Percentiles rank a stretch among this genome's conserved stretches.
phyloP scores from a whole-genome alignment of 441 rosid genomes.

The Jatropha multifida region DNA sequence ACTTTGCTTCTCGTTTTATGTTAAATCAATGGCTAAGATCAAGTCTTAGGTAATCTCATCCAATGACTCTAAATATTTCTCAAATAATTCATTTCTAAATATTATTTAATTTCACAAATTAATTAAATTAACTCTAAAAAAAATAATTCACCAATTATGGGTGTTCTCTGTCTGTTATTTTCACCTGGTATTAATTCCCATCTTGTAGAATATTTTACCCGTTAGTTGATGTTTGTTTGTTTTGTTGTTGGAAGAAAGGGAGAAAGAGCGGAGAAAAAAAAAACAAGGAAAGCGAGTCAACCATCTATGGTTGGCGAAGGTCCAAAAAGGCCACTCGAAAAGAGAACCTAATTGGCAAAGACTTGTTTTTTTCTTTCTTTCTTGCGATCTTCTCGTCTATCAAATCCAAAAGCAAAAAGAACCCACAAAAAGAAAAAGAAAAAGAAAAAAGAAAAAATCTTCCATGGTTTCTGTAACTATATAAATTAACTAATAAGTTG shows the following conservation, averaged over 20 bases:
- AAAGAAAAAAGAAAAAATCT: neutral
- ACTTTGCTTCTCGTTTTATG: too few relatives aligned
- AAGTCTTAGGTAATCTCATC: too few relatives aligned
- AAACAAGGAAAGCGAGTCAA: conserved; percentile 9
- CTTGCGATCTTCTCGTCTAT: neutral
- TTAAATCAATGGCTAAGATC: too few relatives aligned
- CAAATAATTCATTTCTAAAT: too few relatives aligned
- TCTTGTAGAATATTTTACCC: too few relatives aligned
- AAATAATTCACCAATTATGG: too few relatives aligned
- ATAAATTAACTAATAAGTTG: neutral
- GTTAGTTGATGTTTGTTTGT: conserved; percentile 4
- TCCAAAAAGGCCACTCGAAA: conserved; percentile 10
- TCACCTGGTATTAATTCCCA: too few relatives aligned
- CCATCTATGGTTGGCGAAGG: conserved; percentile 7
- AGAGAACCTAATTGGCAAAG: neutral
- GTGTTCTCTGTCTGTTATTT: too few relatives aligned
- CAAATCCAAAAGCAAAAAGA: neutral
- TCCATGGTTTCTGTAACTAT: neutral
- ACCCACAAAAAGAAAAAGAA: neutral
- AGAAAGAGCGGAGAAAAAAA: neutral
- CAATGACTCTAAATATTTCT: too few relatives aligned
- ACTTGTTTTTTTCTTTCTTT: neutral
- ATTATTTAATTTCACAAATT: too few relatives aligned
- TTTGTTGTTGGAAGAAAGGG: neutral
- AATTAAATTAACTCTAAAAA: too few relatives aligned